phyloP scores from a whole-genome alignment of 441 rosid genomes.

The Lepidium campestre region DNA sequence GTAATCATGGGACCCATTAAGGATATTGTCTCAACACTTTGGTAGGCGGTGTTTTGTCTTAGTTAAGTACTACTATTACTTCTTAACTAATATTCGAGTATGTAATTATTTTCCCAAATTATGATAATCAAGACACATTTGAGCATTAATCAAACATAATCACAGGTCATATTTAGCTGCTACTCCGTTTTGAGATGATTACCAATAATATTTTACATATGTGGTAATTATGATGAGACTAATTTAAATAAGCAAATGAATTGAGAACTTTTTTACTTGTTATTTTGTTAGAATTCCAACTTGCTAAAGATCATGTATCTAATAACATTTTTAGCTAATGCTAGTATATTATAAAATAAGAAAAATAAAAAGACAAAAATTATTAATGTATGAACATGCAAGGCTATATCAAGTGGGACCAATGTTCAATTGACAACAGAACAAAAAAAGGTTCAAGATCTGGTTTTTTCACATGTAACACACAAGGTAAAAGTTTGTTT shows the following conservation, averaged over 20 bases:
- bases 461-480: no score
- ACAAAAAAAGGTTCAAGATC: background rate
- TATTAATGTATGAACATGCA: no score
- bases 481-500: background rate
- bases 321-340: no score
- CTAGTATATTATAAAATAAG: no score
- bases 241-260: background rate
- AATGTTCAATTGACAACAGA: no score
- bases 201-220: background rate
- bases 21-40: conserved; percentile 19
- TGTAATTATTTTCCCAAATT: background rate
- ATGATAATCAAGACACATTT: background rate
- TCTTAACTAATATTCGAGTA: background rate
- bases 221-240: background rate
- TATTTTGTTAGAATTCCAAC: no score
- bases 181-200: background rate
- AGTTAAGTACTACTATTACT: no score
- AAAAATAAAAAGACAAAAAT: background rate
- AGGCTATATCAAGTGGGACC: background rate
- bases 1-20: background rate
- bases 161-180: conserved; percentile 11
- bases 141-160: background rate
- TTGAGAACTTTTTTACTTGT: background rate
- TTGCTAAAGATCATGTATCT: no score
- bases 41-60: conserved; percentile 24